phyloP scores from a whole-genome alignment of 306 rosid genomes.

The Purshia tridentata region DNA sequence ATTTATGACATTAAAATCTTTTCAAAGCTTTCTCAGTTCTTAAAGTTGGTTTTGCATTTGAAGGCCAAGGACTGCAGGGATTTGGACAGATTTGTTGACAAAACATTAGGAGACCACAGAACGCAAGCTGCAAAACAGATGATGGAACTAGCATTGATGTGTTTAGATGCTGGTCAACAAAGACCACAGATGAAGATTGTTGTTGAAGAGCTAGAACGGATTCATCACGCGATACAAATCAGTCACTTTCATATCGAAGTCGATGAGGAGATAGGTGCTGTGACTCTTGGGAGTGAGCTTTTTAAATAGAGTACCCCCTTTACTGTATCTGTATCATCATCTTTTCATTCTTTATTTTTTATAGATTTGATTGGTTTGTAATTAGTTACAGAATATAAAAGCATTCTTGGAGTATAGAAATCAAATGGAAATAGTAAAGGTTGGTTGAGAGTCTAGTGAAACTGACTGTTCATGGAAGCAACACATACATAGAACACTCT shows the following conservation, averaged over 20 bases:
- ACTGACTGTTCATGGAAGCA: not conserved
- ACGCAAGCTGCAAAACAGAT: slow-evolving; percentile 34
- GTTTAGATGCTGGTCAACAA: slow-evolving; percentile 30
- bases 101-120: slow-evolving; percentile 35
- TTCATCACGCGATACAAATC: slow-evolving; percentile 36
- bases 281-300: slow-evolving; percentile 79
- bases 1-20: not conserved
- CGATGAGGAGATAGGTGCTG: slow-evolving; percentile 50
- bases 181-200: slow-evolving; percentile 55
- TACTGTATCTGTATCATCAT: not conserved
- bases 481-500: not conserved
- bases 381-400: slow-evolving; percentile 25
- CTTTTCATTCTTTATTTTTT: slow-evolving; percentile 20
- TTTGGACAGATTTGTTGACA: slow-evolving; percentile 42
- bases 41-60: slow-evolving; percentile 11
- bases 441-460: not conserved
- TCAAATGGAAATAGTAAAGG: not conserved
- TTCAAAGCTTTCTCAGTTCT: not conserved
- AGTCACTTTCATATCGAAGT: slow-evolving; percentile 37
- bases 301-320: slow-evolving; percentile 39
- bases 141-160: slow-evolving; percentile 42
- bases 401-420: slow-evolving; percentile 30
- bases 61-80: slow-evolving; percentile 41
- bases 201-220: slow-evolving; percentile 47
- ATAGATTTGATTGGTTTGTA: slow-evolving; percentile 19